phyloP scores from a whole-genome alignment of 2,329 filamentous ascomycete genomes.

The Alternaria gansuensis region DNA sequence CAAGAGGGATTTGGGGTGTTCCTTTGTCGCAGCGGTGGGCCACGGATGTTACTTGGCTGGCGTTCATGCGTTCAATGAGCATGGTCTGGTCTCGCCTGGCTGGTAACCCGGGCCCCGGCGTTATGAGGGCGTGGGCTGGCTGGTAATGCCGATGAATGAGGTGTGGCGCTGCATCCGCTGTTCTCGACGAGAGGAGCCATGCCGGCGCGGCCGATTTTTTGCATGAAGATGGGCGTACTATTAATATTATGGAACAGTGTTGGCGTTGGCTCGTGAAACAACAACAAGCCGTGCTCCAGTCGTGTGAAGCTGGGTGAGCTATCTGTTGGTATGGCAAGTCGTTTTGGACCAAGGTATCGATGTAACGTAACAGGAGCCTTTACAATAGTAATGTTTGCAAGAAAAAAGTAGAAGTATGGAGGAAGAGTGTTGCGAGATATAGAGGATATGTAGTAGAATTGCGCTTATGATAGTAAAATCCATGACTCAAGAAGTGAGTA shows the following conservation, averaged over 20 bases:
- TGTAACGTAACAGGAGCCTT: accelerated
- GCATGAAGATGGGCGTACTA: background rate
- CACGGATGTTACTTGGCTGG: background rate
- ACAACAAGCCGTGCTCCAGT: background rate
- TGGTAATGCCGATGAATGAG: background rate
- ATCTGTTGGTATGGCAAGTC: background rate
- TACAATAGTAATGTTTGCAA: background rate
- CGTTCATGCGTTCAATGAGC: background rate
- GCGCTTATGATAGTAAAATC: background rate
- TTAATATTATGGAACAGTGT: background rate
- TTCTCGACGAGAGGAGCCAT: background rate
- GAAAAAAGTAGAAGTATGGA: background rate
- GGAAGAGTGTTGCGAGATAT: background rate
- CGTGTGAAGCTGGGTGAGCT: background rate
- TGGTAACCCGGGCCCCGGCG: background rate
- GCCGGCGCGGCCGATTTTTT: background rate
- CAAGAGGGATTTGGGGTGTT: too few relatives aligned
- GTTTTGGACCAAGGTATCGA: background rate
- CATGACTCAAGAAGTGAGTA: background rate
- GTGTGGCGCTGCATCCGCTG: background rate
- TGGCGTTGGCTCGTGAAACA: background rate
- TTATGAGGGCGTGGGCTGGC: background rate
- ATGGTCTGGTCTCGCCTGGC: background rate
- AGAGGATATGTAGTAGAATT: background rate
- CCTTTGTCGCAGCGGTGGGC: too few relatives aligned